Conservation (phyloP, 2,329 filamentous ascomycete genomes). For the Lecanosticta acicola region DNA sequence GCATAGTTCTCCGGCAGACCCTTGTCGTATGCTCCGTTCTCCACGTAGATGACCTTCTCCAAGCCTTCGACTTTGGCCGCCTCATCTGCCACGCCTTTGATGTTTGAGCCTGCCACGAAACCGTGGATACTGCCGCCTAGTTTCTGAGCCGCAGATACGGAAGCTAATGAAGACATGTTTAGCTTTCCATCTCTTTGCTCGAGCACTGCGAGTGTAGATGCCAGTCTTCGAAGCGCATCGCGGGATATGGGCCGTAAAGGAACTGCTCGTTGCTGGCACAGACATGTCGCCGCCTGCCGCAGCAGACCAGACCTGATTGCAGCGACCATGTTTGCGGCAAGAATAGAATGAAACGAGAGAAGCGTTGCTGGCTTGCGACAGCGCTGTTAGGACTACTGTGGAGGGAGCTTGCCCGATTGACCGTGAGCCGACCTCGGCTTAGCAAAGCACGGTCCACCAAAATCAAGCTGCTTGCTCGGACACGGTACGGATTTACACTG, state of each 20-base stretch:
- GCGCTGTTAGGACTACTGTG: too few relatives aligned
- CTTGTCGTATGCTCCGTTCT: constrained; percentile 89
- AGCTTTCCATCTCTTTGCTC: constrained; percentile 90
- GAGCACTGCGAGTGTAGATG: constrained; percentile 84
- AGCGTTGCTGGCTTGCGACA: not conserved
- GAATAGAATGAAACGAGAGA: not conserved
- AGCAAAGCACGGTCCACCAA: not conserved
- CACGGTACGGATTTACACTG: too few relatives aligned
- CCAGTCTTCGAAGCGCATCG: constrained; percentile 59
- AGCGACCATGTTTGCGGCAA: constrained; percentile 14
- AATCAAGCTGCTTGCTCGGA: too few relatives aligned
- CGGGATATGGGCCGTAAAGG: constrained; percentile 39
- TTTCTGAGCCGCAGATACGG: constrained; percentile 21
- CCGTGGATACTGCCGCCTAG: constrained; percentile 73
- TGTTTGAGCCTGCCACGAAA: constrained; percentile 76
- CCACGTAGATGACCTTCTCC: constrained; percentile 83
- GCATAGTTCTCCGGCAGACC: constrained; percentile 91
- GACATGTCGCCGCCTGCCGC: constrained; percentile 27
- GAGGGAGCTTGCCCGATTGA: too few relatives aligned
- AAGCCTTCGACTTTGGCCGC: constrained; percentile 84
- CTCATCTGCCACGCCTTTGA: constrained; percentile 70
- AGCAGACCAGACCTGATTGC: constrained; percentile 22
- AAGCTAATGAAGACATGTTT: constrained; percentile 51
- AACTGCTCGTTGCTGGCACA: constrained; percentile 27
- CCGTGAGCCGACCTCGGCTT: too few relatives aligned